Base-by-base conservation (phyloP, 2,329 filamentous ascomycete genomes). In the Pyrenochaeta sp. region DNA sequence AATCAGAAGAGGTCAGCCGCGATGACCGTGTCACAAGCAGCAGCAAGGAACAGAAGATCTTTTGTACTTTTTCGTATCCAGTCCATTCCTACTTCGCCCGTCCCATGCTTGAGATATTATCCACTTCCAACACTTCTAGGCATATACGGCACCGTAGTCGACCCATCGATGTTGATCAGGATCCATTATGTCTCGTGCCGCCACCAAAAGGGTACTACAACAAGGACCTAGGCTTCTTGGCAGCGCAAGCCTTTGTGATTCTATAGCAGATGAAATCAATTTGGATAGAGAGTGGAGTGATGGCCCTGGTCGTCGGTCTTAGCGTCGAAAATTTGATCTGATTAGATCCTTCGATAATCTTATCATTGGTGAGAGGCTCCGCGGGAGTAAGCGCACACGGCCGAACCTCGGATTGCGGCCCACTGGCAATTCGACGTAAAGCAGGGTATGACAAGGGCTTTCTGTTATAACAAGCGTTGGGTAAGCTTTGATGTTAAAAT, bases 291-390 rank as follows among this genome's bases (percentile, higher is more conserved):
- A 36, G 42, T 44, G 51, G 47, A 51, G 47, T 46, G 17, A 30
- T 36, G 31, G 30, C 7, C 30, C 35, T 37, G 27, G 36, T 29
- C 11, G 23, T 15, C 11, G 20, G 15, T 15, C 27, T 30, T 55
- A 39, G 51, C 37, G 47, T 33, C 7, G 43, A 51, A 55, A 51
- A 51, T 55, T 55, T 46, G 32, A 51, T 55, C 51, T 15, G 51
- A 55, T 55, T 55, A 55, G 51, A 55, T 55, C 41, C 36, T 46
- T 32, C 20, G 37, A 47, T 27, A 29, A 47, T 51, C 43, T 55
- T 46, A 55, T 55, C 51, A 29, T 21, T 21, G 35, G 20, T 2
- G 6, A 15, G 33, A 9, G n/a, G 7, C n/a, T 17, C 23, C 23
- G 23, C 23, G 23, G 23, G 4, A 9, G 9, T 7, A 15, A 17